Evolutionary conservation across 768 basidiomycete genomes (phyloP).

Genomic region (Trametes cubensis): DNA sequence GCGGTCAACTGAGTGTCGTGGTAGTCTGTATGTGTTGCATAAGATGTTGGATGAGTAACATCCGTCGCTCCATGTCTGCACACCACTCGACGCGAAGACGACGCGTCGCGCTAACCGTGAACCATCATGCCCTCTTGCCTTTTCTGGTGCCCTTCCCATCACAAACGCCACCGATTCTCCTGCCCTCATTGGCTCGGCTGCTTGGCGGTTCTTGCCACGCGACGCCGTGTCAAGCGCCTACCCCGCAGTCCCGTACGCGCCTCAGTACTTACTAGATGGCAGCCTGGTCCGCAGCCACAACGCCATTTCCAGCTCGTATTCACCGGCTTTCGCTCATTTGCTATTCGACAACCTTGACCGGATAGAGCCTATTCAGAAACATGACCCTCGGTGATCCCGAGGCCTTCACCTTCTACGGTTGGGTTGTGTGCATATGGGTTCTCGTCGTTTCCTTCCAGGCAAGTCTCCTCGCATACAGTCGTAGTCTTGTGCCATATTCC

Average conservation of each 20-base stretch:
- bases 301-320: too few species aligned
- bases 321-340: too few species aligned
- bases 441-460: slow-evolving; percentile 61
- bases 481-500: not conserved
- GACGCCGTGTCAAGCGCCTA: too few species aligned
- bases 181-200: not conserved
- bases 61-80: not conserved
- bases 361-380: too few species aligned
- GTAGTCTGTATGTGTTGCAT: too few species aligned
- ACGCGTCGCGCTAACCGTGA: not conserved
- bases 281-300: too few species aligned
- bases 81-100: not conserved
- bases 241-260: too few species aligned
- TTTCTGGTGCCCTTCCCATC: not conserved
- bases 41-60: too few species aligned
- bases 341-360: not conserved
- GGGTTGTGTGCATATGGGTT: slow-evolving; percentile 69
- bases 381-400: slow-evolving; percentile 25
- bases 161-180: not conserved
- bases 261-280: too few species aligned
- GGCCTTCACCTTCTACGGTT: slow-evolving; percentile 63
- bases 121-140: slow-evolving; percentile 3
- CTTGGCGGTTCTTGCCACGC: too few species aligned
- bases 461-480: slow-evolving; percentile 15
- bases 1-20: not conserved